Conservation (phyloP, 352 stramenopile species). For the Phytopythium montanum region DNA sequence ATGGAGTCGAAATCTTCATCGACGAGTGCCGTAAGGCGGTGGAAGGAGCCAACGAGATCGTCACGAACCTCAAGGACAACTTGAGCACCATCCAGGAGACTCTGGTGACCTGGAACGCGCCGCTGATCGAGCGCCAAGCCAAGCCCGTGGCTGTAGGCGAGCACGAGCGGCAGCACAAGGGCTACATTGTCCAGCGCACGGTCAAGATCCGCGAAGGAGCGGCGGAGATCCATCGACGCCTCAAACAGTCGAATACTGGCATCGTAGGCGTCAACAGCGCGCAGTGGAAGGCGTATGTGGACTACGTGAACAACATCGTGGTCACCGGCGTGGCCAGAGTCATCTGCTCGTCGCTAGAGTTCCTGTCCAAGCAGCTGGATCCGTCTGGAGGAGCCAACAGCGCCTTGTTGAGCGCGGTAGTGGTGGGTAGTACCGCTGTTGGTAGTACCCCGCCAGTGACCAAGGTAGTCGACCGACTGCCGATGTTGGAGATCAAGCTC, state of each 20-base stretch:
- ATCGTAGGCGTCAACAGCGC: slow-evolving; percentile 92
- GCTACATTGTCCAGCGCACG: slow-evolving; percentile 89
- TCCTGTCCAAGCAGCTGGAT: slow-evolving; percentile 94
- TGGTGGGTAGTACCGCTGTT: slow-evolving; percentile 14
- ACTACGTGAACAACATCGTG: slow-evolving; percentile 98
- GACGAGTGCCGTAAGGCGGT: slow-evolving; percentile 85
- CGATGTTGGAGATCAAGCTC: slow-evolving; percentile 97
- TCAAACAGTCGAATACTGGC: slow-evolving; percentile 96
- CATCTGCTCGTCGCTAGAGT: slow-evolving; percentile 87
- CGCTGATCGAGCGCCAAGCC: slow-evolving; percentile 93
- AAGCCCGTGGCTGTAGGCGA: slow-evolving; percentile 96
- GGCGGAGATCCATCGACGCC: slow-evolving; percentile 92
- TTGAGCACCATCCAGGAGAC: slow-evolving; percentile 92
- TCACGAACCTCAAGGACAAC: slow-evolving; percentile 97
- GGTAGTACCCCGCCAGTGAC: slow-evolving; percentile 34
- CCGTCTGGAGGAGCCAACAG: slow-evolving; percentile 49
- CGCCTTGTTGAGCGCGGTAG: background rate
- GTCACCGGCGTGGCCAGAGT: slow-evolving; percentile 91
- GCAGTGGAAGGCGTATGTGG: slow-evolving; percentile 97
- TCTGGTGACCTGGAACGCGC: slow-evolving; percentile 90
- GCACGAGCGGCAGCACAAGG: slow-evolving; percentile 95
- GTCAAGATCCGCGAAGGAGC: slow-evolving; percentile 95
- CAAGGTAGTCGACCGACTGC: slow-evolving; percentile 62
- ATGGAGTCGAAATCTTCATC: slow-evolving; percentile 93
- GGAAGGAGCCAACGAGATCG: slow-evolving; percentile 91